Percentiles rank a stretch among this genome's conserved stretches.
phyloP scores from a whole-genome alignment of 2,329 filamentous ascomycete genomes.

The Alternaria solani region DNA sequence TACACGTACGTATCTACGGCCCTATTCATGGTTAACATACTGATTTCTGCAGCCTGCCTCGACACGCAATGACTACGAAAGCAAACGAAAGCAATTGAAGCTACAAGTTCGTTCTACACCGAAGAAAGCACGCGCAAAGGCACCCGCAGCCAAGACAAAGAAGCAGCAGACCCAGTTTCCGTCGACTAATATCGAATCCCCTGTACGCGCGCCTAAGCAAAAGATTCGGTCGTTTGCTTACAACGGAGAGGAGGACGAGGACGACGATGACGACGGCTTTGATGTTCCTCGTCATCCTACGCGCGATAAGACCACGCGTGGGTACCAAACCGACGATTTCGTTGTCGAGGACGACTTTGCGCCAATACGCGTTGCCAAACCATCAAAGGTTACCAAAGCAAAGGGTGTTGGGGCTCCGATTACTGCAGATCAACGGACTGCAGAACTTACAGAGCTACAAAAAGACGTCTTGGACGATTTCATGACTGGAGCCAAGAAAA shows the following conservation, averaged over 20 bases:
- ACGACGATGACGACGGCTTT: conserved; percentile 34
- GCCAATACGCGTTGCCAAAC: conserved; percentile 45
- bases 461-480: conserved; percentile 71
- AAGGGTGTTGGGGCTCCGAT: conserved; percentile 66
- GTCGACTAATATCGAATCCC: conserved; percentile 74
- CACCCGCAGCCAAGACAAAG: conserved; percentile 24
- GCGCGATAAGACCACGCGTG: conserved; percentile 37
- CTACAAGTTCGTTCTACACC: conserved; percentile 64
- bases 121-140: conserved; percentile 44
- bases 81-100: conserved; percentile 50
- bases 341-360: conserved; percentile 58
- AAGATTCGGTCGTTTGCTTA: conserved; percentile 41
- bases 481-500: conserved; percentile 65
- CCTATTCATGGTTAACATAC: not conserved
- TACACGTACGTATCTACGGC: conserved; percentile 62
- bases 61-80: conserved; percentile 57
- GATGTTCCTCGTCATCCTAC: conserved; percentile 30
- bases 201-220: conserved; percentile 59
- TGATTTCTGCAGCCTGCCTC: conserved; percentile 50
- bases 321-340: conserved; percentile 49
- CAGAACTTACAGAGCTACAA: conserved; percentile 66
- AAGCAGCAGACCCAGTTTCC: conserved; percentile 59
- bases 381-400: conserved; percentile 48
- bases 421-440: conserved; percentile 63
- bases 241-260: conserved; percentile 35